Conservation (phyloP, 768 basidiomycete genomes). For the Mycena maculata region DNA sequence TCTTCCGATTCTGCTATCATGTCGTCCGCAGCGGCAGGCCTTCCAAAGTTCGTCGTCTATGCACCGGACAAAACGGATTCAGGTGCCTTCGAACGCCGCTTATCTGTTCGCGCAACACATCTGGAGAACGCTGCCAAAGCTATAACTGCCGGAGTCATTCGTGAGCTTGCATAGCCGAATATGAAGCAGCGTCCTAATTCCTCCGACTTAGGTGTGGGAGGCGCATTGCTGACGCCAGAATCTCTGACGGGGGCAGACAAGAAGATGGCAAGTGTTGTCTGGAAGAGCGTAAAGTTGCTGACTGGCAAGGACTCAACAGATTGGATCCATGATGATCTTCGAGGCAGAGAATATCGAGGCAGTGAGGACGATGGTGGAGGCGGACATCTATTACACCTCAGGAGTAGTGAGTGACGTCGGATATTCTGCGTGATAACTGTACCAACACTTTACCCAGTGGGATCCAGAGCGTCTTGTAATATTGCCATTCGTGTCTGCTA, state of each 20-base stretch:
- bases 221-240: conserved; percentile 69
- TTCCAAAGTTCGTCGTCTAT: conserved; percentile 65
- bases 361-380: conserved; percentile 45
- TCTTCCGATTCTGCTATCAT: conserved; percentile 4
- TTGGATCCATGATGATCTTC: conserved; percentile 64
- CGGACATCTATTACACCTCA: conserved; percentile 52
- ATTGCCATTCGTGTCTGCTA: conserved; percentile 35
- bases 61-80: conserved; percentile 74
- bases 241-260: conserved; percentile 60
- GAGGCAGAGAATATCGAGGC: conserved; percentile 64
- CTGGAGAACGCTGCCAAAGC: conserved; percentile 56
- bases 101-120: conserved; percentile 67
- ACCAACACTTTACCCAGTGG: conserved; percentile 29
- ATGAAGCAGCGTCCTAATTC: background rate
- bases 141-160: conserved; percentile 59
- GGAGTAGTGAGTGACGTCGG: conserved; percentile 49
- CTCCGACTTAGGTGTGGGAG: conserved; percentile 61
- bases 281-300: conserved; percentile 43
- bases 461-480: conserved; percentile 37
- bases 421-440: background rate
- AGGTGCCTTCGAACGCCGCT: conserved; percentile 66
- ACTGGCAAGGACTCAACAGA: conserved; percentile 9
- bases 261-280: conserved; percentile 75
- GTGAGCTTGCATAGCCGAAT: conserved; percentile 49
- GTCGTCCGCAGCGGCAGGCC: conserved; percentile 20